A percentile compares a stretch with the other conserved stretches of the same genome.
Conservation (phyloP, 441 rosid genomes). For the Metrosideros polymorpha region DNA sequence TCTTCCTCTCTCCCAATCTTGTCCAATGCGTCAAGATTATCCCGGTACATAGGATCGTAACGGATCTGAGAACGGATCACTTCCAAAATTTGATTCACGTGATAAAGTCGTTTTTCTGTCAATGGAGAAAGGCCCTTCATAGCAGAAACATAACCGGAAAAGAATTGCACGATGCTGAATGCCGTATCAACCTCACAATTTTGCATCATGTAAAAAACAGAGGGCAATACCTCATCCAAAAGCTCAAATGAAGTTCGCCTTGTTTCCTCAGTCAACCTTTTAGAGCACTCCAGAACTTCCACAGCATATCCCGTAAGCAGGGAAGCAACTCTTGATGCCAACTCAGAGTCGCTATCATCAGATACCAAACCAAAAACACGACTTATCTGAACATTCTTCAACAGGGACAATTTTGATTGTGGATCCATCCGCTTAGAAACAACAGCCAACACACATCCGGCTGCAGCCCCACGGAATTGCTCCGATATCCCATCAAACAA, state of each 20-base stretch:
- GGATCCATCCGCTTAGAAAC: slow-evolving; percentile 87
- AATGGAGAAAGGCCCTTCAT: slow-evolving; percentile 60
- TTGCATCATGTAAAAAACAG: slow-evolving; percentile 64
- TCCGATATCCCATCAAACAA: slow-evolving; percentile 49
- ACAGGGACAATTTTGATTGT: slow-evolving; percentile 48
- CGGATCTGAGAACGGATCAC: slow-evolving; percentile 66
- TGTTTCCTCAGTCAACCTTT: slow-evolving; percentile 52
- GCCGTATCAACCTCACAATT: slow-evolving; percentile 66
- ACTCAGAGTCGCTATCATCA: slow-evolving; percentile 54
- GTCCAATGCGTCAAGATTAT: slow-evolving; percentile 63
- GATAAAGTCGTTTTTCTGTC: slow-evolving; percentile 62
- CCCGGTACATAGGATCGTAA: slow-evolving; percentile 60
- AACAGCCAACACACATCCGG: slow-evolving; percentile 73
- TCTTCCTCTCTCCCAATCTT: slow-evolving; percentile 90
- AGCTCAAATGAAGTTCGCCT: slow-evolving; percentile 47
- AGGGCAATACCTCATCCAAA: slow-evolving; percentile 82
- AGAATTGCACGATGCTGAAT: slow-evolving; percentile 66
- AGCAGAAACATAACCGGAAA: slow-evolving; percentile 66
- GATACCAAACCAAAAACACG: slow-evolving; percentile 58
- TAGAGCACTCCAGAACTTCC: slow-evolving; percentile 85
- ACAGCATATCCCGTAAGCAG: slow-evolving; percentile 76
- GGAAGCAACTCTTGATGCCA: slow-evolving; percentile 46
- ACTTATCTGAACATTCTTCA: slow-evolving; percentile 59
- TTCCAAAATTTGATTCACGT: slow-evolving; percentile 68
- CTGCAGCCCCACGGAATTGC: slow-evolving; percentile 74